Evolutionary conservation across 2,329 filamentous ascomycete species (phyloP).

Genomic region (Neonectria coccinea): DNA sequence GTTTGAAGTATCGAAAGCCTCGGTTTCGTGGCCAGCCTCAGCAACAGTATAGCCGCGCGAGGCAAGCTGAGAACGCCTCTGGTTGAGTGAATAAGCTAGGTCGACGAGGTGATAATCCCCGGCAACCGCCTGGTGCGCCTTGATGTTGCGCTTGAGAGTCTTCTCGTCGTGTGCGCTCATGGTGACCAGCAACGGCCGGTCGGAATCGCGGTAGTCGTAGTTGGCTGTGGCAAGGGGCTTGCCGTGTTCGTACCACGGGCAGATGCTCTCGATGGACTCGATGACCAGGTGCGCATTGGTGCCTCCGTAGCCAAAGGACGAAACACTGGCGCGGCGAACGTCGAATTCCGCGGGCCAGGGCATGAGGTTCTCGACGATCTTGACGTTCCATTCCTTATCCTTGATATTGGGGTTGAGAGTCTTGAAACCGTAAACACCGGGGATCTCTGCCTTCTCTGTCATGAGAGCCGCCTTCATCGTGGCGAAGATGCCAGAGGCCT

Average conservation of each 20-base stretch:
- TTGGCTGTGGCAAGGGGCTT: background rate
- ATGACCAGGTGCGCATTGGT: constrained; percentile 57
- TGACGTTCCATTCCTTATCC: no score
- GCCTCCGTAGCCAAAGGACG: constrained; percentile 59
- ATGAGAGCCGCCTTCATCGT: no score
- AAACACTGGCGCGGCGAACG: constrained; percentile 47
- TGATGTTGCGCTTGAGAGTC: constrained; percentile 16
- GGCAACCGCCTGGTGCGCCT: constrained; percentile 5
- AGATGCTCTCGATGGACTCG: constrained; percentile 29
- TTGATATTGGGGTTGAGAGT: no score
- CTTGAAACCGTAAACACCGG: no score
- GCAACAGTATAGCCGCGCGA: no score
- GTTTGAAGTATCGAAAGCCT: no score
- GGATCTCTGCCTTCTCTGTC: no score
- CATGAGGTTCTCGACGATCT: constrained; percentile 11
- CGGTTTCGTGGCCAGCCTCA: no score
- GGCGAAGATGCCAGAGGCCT: no score
- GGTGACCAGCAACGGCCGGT: background rate
- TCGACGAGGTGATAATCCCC: constrained; percentile 39
- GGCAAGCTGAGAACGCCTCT: background rate
- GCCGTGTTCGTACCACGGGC: background rate
- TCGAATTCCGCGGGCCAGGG: constrained; percentile 50
- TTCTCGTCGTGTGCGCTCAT: background rate
- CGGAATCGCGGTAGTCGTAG: constrained; percentile 25
- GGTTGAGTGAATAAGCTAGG: constrained; percentile 45